These are phyloP conservation scores for Trichophyton simii DNA, from an alignment of 2,329 filamentous ascomycete genomes.

Conservation along the genomic window DNA sequence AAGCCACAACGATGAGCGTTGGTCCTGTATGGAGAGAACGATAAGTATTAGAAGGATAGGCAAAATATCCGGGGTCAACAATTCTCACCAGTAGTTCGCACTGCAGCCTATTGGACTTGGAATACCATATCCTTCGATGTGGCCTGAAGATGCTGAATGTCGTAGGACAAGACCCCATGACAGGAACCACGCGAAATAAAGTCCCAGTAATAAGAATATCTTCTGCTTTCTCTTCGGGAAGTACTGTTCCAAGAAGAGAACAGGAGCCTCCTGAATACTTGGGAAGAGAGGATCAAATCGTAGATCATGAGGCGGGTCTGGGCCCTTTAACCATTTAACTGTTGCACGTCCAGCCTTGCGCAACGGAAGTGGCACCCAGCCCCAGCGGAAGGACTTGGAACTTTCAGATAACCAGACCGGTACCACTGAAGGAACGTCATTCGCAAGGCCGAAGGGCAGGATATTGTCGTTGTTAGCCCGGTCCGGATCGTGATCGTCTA, in stretches of 20 bases:
- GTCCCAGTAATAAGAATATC: slow-evolving; percentile 28
- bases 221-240: slow-evolving; percentile 37
- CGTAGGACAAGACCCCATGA: slow-evolving; percentile 36
- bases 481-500: slow-evolving; percentile 19
- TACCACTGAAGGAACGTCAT: slow-evolving; percentile 19
- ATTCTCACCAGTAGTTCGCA: slow-evolving; percentile 35
- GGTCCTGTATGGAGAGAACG: slow-evolving; percentile 22
- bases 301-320: slow-evolving; percentile 34
- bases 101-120: slow-evolving; percentile 35
- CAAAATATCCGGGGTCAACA: neutral
- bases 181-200: slow-evolving; percentile 37
- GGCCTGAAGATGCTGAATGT: slow-evolving; percentile 34
- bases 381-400: slow-evolving; percentile 36
- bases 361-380: slow-evolving; percentile 36
- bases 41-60: neutral
- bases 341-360: slow-evolving; percentile 34
- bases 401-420: slow-evolving; percentile 39
- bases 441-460: slow-evolving; percentile 11
- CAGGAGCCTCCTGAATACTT: slow-evolving; percentile 35
- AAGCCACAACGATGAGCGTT: slow-evolving; percentile 39
- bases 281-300: slow-evolving; percentile 37
- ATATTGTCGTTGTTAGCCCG: slow-evolving; percentile 23
- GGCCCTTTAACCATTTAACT: slow-evolving; percentile 36
- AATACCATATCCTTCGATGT: slow-evolving; percentile 38
- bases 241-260: slow-evolving; percentile 32